Evolutionary conservation across 805 yeast genomes (phyloP).

Genomic region (Saccharomycopsis synnaedendra): DNA sequence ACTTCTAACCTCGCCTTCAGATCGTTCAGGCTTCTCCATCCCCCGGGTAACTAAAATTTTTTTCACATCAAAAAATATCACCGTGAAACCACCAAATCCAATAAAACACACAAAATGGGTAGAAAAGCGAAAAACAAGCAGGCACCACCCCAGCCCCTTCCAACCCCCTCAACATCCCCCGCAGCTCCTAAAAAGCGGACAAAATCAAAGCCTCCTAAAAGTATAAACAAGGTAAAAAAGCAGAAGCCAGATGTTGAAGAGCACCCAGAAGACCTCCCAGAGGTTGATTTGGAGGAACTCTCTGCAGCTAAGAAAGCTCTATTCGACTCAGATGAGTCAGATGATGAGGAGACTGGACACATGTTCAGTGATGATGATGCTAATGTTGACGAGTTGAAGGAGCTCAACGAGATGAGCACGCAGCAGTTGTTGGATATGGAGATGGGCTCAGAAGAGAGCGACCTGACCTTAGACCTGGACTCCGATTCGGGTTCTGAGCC

Average conservation of each 20-base stretch:
- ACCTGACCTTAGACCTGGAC: conserved; percentile 13
- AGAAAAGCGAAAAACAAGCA: conserved; percentile 83
- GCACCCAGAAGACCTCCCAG: conserved; percentile 40
- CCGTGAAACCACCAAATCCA: too few species aligned
- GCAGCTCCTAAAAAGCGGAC: conserved; percentile 16
- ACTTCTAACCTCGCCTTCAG: too few species aligned
- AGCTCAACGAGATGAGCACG: conserved; percentile 15
- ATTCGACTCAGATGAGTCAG: conserved; percentile 30
- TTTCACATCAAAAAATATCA: too few species aligned
- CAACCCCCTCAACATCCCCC: too few species aligned
- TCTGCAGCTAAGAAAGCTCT: conserved; percentile 61
- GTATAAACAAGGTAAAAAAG: conserved; percentile 19
- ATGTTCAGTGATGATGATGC: conserved; percentile 17
- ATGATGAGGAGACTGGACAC: conserved; percentile 14
- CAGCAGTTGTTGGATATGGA: conserved; percentile 18
- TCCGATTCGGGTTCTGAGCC: conserved; percentile 23
- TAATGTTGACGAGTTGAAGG: conserved; percentile 18
- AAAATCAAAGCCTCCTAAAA: conserved; percentile 27
- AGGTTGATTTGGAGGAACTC: conserved; percentile 57
- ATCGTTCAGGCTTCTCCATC: too few species aligned
- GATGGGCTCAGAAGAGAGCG: conserved; percentile 23
- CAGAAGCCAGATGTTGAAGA: conserved; percentile 13
- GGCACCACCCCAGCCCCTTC: conserved; percentile 74
- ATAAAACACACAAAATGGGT: conserved; percentile 45
- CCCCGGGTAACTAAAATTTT: too few species aligned